Percentiles rank a stretch among this genome's conserved stretches.
These are phyloP conservation scores for Salix dunnii DNA, from an alignment of 345 rosid genomes.

Conservation along the genomic window DNA sequence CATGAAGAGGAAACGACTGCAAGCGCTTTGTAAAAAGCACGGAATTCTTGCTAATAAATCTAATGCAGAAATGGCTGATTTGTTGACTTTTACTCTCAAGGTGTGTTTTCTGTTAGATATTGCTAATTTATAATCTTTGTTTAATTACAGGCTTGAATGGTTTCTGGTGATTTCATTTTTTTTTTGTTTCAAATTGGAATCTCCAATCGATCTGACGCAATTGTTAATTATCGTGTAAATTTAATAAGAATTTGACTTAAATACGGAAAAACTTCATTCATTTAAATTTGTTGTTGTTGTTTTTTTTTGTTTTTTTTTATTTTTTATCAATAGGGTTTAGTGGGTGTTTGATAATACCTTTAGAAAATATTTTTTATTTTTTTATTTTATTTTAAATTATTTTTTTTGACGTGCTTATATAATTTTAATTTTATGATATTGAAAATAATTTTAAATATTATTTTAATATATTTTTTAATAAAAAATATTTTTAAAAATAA, in stretches of 20 bases:
- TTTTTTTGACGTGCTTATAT: too few species aligned
- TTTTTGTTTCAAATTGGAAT: background rate
- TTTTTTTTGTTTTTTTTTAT: too few species aligned
- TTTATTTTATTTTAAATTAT: too few species aligned
- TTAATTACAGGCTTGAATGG: background rate
- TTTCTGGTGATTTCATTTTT: background rate
- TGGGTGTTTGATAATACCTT: too few species aligned
- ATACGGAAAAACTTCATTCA: background rate
- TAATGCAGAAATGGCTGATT: constrained; percentile 51
- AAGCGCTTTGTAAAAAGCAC: constrained; percentile 53
- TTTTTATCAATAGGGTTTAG: background rate
- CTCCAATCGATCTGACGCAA: background rate
- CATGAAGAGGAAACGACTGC: constrained; percentile 58
- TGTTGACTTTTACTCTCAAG: constrained; percentile 35
- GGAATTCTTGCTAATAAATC: constrained; percentile 56
- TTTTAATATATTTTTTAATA: too few species aligned
- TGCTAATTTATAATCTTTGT: too few species aligned
- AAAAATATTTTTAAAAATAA: too few species aligned
- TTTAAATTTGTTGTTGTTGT: too few species aligned
- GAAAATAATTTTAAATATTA: too few species aligned
- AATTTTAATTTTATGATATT: too few species aligned
- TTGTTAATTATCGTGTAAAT: too few species aligned
- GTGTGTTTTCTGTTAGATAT: constrained; percentile 20
- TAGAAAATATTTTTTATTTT: too few species aligned
- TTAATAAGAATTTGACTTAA: background rate